Evolutionary conservation across 2,329 filamentous ascomycete species (phyloP), one percentile per base, ranked within the genome.

Genomic region (Helotiales sp.): DNA sequence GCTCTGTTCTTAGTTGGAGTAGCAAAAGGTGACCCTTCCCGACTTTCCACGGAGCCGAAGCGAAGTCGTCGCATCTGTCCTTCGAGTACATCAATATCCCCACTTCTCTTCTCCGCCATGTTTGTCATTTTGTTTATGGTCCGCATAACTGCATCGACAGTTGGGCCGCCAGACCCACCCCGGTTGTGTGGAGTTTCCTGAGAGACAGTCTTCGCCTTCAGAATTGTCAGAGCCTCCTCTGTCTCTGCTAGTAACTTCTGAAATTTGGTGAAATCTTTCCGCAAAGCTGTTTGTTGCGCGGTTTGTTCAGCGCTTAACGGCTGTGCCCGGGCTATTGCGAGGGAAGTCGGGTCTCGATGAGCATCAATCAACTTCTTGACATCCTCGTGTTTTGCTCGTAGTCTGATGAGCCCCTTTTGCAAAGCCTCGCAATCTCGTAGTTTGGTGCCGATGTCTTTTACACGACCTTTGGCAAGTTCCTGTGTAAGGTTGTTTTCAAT

Each of bases 71-170:
- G 89, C 81, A 99, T 88, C 77, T 97, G 92, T 57, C 89, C 87
- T 80, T 98, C 96, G 34, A 98, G 85, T 6, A 97, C 88, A 77
- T 97, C 93, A 61, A 99, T 89, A 74, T 98, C 95, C 66, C 91
- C 92, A 76, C 92, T 96, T 77, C 93, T 92, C 80, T 93, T 93
- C 82, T 98, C 93, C 0, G 92, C 92, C 90, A 97, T 95, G 67
- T 84, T 87, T 37, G 94, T 97, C 91, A 99, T 94, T 76, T 96
- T 97, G 66, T 85, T 84, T 71, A 99, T 97, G 0, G 96, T 99
- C 67, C 92, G 92, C 72, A 94, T 90, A 22, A 99, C 92, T 0
- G 93, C 93, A 74, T 97, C 96, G 10, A 97, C 92, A 0, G 94
- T 97, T 0, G 96, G 96, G 0, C 76, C 77, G 7, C 71, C 54